Conservation (phyloP, 306 rosid genomes). For the Quercus gilva region DNA sequence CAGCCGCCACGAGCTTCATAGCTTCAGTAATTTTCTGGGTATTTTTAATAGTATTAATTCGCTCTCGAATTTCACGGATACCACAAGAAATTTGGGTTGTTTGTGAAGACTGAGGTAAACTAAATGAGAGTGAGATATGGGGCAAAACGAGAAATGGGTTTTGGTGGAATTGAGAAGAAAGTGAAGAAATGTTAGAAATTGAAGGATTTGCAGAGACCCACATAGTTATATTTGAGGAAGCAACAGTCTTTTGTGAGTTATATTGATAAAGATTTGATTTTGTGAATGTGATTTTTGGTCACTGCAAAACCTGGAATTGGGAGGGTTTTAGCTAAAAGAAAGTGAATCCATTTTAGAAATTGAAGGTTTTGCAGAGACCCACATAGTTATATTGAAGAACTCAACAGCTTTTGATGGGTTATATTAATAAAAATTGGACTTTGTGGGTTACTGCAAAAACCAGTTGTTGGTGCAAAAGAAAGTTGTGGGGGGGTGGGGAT, state of each 20-base stretch:
- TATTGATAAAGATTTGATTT: not conserved
- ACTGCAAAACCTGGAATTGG: not conserved
- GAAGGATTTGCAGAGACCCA: slow-evolving; percentile 32
- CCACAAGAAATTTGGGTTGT: slow-evolving; percentile 33
- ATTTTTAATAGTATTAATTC: slow-evolving; percentile 51
- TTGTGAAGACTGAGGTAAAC: slow-evolving; percentile 4
- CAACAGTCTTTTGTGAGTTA: slow-evolving; percentile 21
- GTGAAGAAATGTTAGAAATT: slow-evolving; percentile 3
- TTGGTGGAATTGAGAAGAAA: slow-evolving; percentile 15
- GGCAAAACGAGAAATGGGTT: slow-evolving; percentile 18
- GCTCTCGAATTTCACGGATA: slow-evolving; percentile 49
- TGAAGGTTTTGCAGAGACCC: no score
- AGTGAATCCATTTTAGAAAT: no score
- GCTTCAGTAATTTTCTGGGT: slow-evolving; percentile 74
- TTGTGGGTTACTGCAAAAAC: no score
- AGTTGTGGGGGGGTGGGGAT: not conserved
- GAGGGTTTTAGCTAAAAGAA: no score
- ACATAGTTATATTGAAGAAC: no score
- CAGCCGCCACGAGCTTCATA: slow-evolving; percentile 78
- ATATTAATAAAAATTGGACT: no score
- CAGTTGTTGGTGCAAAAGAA: not conserved
- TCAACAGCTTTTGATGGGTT: no score
- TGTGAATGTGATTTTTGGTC: not conserved
- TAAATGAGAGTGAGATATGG: not conserved
- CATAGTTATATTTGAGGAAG: not conserved